Percentiles rank a stretch among this genome's conserved stretches.
These are phyloP conservation scores for Liquidambar formosana DNA, from an alignment of 164 flowering plant species.

Conservation along the genomic window DNA sequence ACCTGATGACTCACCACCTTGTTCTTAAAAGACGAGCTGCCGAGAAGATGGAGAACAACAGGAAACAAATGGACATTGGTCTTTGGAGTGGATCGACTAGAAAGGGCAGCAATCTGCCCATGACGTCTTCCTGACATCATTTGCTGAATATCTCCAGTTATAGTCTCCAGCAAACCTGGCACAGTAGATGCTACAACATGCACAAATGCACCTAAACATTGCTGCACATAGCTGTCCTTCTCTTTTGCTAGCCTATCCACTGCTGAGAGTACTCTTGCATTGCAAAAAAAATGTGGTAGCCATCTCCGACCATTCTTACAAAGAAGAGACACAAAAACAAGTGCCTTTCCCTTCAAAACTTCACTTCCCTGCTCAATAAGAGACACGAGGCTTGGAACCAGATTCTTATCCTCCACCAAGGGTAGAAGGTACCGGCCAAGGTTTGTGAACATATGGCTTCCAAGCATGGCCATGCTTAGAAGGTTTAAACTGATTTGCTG, in stretches of 20 bases:
- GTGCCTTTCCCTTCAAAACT: constrained; percentile 77
- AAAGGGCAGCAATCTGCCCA: constrained; percentile 52
- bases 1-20: constrained; percentile 62
- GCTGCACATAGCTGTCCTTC: constrained; percentile 68
- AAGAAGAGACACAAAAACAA: constrained; percentile 78
- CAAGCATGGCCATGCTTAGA: constrained; percentile 77
- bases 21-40: constrained; percentile 71
- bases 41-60: constrained; percentile 88
- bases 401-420: constrained; percentile 76
- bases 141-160: constrained; percentile 79
- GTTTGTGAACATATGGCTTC: constrained; percentile 67
- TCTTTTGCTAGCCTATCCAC: constrained; percentile 86
- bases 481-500: constrained; percentile 94
- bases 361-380: constrained; percentile 91
- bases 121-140: constrained; percentile 79
- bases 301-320: constrained; percentile 76
- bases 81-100: constrained; percentile 61
- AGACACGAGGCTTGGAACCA: constrained; percentile 71
- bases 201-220: constrained; percentile 68
- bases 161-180: constrained; percentile 72
- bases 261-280: constrained; percentile 68
- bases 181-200: constrained; percentile 61
- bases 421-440: constrained; percentile 62
- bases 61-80: constrained; percentile 72
- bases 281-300: constrained; percentile 81